Percentiles rank a stretch among this genome's conserved stretches.
These are phyloP conservation scores for Phialocephala subalpina DNA, from an alignment of 2,329 filamentous ascomycete genomes.

Conservation along the genomic window DNA sequence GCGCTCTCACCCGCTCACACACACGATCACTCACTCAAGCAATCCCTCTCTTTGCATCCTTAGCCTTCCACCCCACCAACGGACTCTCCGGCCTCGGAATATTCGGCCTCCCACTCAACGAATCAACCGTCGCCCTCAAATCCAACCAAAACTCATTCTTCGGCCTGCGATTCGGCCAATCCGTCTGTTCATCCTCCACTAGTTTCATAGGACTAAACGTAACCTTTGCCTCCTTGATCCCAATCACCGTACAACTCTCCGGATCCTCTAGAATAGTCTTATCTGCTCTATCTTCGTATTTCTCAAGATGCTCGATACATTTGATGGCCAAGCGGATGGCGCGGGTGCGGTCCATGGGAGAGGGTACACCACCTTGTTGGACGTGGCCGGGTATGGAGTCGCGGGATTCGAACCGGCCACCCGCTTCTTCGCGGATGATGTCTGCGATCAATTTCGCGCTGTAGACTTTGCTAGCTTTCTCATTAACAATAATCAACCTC, in stretches of 20 bases:
- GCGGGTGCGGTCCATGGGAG: conserved; percentile 93
- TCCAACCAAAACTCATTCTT: conserved; percentile 85
- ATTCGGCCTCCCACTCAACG: conserved; percentile 76
- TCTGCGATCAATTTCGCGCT: conserved; percentile 92
- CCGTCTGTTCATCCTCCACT: conserved; percentile 85
- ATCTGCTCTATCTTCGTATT: conserved; percentile 71
- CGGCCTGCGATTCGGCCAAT: conserved; percentile 91
- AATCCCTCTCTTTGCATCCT: conserved; percentile 66
- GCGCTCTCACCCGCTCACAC: no score
- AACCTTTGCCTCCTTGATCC: conserved; percentile 88
- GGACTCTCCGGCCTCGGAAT: conserved; percentile 54
- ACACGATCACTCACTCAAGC: no score
- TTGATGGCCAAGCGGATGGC: conserved; percentile 93
- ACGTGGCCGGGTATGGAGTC: conserved; percentile 94
- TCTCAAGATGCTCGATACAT: conserved; percentile 90
- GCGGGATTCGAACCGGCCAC: conserved; percentile 90
- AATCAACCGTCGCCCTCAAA: conserved; percentile 83
- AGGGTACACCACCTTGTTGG: conserved; percentile 92
- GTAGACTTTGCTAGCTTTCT: conserved; percentile 91
- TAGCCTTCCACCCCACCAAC: conserved; percentile 61
- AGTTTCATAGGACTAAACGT: conserved; percentile 85
- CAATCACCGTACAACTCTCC: conserved; percentile 82
- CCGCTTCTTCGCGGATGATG: conserved; percentile 93
- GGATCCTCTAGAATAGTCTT: conserved; percentile 77
- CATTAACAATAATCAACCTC: conserved; percentile 95